Base-by-base conservation (phyloP, 495 filamentous ascomycete genomes). In the Aspergillus bertholletiae region DNA sequence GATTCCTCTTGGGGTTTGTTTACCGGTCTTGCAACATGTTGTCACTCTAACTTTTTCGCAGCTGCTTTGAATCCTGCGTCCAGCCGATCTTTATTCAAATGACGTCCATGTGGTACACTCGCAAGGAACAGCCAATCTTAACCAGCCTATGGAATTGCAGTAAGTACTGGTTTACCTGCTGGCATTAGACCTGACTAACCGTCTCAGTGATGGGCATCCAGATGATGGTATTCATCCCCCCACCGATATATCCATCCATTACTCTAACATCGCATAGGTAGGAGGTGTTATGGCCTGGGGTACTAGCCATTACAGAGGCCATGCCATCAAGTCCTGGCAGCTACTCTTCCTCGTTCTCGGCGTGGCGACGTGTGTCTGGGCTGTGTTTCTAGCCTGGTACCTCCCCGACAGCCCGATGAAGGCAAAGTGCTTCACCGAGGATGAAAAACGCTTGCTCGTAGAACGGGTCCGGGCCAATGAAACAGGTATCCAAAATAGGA, bases 391-490 rank as follows among this genome's bases (percentile, higher is more conserved):
- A 17, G 55, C 65, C 18, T 59, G 68, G 59, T 65, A 73, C 40
- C 65, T 82, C 45, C 79, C 79, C 11, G 78, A 81, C 54, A 76
- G 63, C 20, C 80, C 75, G 0, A 60, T 77, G 47, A 67, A 60
- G 7, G 75, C 78, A 11, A 67, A 66, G 24, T 76, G 71, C 48
- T 70, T 77, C 32, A 62, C 51, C 8, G 67, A 74, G 9, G 65
- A 73, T 9, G 75, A 80, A 12, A 72, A 70, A 18, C 51, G 73
- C 11, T 65, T 80, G 46, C 72, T 74, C 35, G 67, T 84, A 17
- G 77, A 84, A 62, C 71, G 80, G 17, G 73, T 83, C 22, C 71
- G 77, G 6, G 60, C 69, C 7, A 83, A 85, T 46, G 70, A 83
- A 51, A 78, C 79, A 20, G 82, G 82, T 41, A 70, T 84, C 7